Base-by-base conservation (phyloP, 495 filamentous ascomycete species). In the Darksidea phi region DNA sequence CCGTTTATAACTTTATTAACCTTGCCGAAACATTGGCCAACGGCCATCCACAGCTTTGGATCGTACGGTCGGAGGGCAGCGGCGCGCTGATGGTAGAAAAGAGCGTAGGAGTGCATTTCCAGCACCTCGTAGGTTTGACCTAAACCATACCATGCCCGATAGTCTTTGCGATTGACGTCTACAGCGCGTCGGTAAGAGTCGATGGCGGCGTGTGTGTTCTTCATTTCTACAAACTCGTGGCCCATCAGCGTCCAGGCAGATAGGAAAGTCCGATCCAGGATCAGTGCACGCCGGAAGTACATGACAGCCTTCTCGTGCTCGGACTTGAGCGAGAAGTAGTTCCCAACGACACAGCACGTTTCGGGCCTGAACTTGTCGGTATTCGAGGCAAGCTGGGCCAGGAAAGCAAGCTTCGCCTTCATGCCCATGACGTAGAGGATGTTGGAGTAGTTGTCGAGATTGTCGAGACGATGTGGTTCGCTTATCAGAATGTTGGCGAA, bases 201-300 rank as follows among this genome's bases (percentile, higher is more conserved):
- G 61, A 99, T 97, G 15, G 95, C 95, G 0, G 95, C 92, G 68
- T 99, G 95, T 0, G 95, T 99, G 68, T 99, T 99, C 68, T 97
- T 99, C 77, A 99, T 87, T 72, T 99, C 95, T 34, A 97, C 90
- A 72, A 97, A 99, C 71, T 99, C 95, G 71, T 97, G 95, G 8
- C 95, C 95, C 95, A 99, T 99, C 0, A 99, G 79, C 0, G 92
- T 99, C 95, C 95, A 99, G 13, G 95, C 95, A 4, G 89, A 93
- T 28, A 96, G 79, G 65, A 93, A 99, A 42, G 83, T 87, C 10
- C 92, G 88, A 71, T 99, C 95, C 0, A 99, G 80, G 1, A 90
- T 96, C n/a, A 99, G 77, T 0, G 95, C 95, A 17, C 95, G 88
- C 4, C 95, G 88, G 78, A 99, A 99, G 75, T 97, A 97, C 74